Base-by-base conservation (phyloP, 495 filamentous ascomycete species). In the Talaromyces trachyspermus region DNA sequence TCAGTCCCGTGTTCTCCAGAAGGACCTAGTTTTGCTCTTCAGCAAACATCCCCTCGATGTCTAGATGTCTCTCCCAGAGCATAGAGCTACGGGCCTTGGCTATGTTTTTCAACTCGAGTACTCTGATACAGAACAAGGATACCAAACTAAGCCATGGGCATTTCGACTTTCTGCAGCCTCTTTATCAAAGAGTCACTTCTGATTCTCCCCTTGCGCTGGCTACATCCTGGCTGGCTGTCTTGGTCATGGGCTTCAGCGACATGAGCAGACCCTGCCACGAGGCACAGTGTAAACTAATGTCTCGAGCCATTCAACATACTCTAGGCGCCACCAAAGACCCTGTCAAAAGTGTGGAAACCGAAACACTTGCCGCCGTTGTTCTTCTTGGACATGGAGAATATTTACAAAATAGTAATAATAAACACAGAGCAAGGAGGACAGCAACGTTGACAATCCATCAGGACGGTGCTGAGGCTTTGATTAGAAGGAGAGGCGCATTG, bases 371-470 rank as follows among this genome's bases (percentile, higher is more conserved):
- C 3, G 42, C 42, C 4, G 42, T 44, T 18, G 11, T 44, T 3
- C n/a, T 44, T 44, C 23, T 44, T 18, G 42, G 23, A 4, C 17
- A 44, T 44, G 42, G 42, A 18, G 42, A 44, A 11, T 17, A 29
- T 20, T 12, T 44, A 4, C 24, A 19, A 12, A 18, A 29, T 19
- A 44, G 11, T 3, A 44, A 14, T 2, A 37, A 5, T 12, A 3
- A 30, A 4, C 38, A 25, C 17, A 9, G 12, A 23, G 1, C 5
- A 20, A 43, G 24, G 26, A 9, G 10, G 25, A 26, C 23, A 33
- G 10, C 10, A 12, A 42, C 8, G 14, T 18, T 33, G 6, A 9
- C 32, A 19, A 15, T 44, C 26, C 42, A 44, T 14, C 27, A 44
- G 18, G 42, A 17, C 10, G 42, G 42, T 5, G 42, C 42, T 2